Base-by-base conservation (phyloP, 371 early-diverging fungal species). In the Rhizopus microsporus region DNA sequence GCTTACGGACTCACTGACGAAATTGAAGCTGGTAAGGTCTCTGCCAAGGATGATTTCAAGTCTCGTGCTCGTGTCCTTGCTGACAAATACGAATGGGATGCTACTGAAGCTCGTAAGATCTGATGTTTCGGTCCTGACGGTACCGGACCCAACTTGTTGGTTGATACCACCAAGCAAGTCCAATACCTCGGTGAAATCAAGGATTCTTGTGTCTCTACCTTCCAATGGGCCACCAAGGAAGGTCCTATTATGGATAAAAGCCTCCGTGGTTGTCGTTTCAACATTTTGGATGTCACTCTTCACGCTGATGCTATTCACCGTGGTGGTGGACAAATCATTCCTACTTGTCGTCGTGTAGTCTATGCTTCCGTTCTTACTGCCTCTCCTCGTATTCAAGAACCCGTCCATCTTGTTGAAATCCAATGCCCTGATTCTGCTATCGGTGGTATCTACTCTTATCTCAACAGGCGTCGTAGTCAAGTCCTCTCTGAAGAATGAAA, bases 301-400 rank as follows among this genome's bases (percentile, higher is more conserved):
- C 99, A 99, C 82, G 93, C 99, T 72, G 99, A 99, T 89, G 94
- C 99, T 69, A 99, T 99, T 79, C 99, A 99, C 86, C 93, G 99
- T 83, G 99, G 99, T 83, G 98, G 94, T 70, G 98, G 97, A 44
- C 97, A 98, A 67, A 88, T 98, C 39, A 96, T 97, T 54, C 98
- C 97, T 2, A 93, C 95, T 3, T 88, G 91, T 17, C 88, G 98
- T 51, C 89, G 97, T 62, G 96, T 95, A 60, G 79, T 92, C 67
- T 96, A 95, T 71, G 99, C 99, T 51, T 89, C 99, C 55, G 68
- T 89, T 50, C 83, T 99, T 56, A 84, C 93, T 55, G 97, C 99
- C 64, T 54, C 71, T 30, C 99, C 99, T 34, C 89, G 89, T 83
- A 73, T 99, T 57, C 93, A 95, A 86, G 99, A 99, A 84, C 99